phyloP scores from a whole-genome alignment of 1,284 basidiomycete genomes.

The Ustilago bromivora region DNA sequence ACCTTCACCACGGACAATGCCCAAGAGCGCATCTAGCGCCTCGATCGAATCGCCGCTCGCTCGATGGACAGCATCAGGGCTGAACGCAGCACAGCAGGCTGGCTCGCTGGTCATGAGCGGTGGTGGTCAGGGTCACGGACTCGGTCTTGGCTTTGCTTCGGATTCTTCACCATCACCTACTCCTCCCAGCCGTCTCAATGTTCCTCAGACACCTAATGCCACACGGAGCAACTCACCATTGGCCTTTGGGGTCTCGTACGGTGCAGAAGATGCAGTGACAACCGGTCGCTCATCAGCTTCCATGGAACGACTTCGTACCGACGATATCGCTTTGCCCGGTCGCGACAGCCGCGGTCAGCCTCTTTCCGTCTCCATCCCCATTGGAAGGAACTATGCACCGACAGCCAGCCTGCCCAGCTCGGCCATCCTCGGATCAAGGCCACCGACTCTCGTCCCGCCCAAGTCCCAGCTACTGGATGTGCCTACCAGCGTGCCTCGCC shows the following conservation, averaged over 20 bases:
- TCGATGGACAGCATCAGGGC: slow-evolving; percentile 25
- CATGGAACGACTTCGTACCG: slow-evolving; percentile 23
- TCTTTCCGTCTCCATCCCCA: slow-evolving; percentile 45
- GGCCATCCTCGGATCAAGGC: slow-evolving; percentile 46
- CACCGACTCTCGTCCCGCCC: slow-evolving; percentile 28
- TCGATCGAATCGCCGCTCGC: slow-evolving; percentile 43
- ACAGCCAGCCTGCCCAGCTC: slow-evolving; percentile 46
- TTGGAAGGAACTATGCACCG: slow-evolving; percentile 26
- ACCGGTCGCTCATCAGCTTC: slow-evolving; percentile 55
- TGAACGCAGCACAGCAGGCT: slow-evolving; percentile 16
- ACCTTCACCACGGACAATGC: slow-evolving; percentile 41
- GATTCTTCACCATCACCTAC: slow-evolving; percentile 22
- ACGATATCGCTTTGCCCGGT: slow-evolving; percentile 30
- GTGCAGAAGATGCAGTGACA: slow-evolving; percentile 17
- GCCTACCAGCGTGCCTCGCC: slow-evolving; percentile 26
- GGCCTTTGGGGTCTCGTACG: slow-evolving; percentile 41
- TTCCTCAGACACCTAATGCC: slow-evolving; percentile 52
- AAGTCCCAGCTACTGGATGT: slow-evolving; percentile 24
- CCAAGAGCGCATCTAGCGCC: slow-evolving; percentile 41
- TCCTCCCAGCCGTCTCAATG: slow-evolving; percentile 33
- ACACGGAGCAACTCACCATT: slow-evolving; percentile 52
- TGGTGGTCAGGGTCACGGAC: slow-evolving; percentile 24
- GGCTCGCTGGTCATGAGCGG: slow-evolving; percentile 18
- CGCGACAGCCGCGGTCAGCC: slow-evolving; percentile 40
- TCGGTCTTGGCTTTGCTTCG: slow-evolving; percentile 38